A percentile compares a stretch with the other conserved stretches of the same genome.
phyloP scores from a whole-genome alignment of 202 grass and related monocot genomes.

The Schoenoplectus tabernaemontani region DNA sequence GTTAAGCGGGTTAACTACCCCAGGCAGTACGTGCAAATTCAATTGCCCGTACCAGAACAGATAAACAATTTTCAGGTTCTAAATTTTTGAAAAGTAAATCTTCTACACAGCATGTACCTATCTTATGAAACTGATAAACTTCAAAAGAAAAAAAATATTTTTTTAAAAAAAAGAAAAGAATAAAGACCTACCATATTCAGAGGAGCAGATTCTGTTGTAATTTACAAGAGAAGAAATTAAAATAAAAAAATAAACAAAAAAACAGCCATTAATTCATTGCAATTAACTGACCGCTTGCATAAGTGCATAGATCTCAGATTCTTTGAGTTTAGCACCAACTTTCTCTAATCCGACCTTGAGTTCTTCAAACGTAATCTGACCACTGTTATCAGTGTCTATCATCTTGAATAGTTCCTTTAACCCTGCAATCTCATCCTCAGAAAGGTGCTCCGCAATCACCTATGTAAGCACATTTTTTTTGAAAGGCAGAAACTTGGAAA shows the following conservation, averaged over 20 bases:
- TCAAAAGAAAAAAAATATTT: background rate
- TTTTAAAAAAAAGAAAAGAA: no score
- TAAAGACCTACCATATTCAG: background rate
- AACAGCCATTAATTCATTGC: background rate
- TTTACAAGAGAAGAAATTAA: no score
- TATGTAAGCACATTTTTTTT: slow-evolving; percentile 28
- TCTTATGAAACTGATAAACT: background rate
- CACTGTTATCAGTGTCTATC: slow-evolving; percentile 96
- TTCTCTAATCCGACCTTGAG: slow-evolving; percentile 77
- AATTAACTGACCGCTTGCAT: slow-evolving; percentile 78
- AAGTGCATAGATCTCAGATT: slow-evolving; percentile 82
- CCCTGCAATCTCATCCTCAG: slow-evolving; percentile 93
- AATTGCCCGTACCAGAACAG: no score
- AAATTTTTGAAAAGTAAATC: background rate
- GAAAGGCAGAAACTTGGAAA: background rate
- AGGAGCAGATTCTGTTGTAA: background rate
- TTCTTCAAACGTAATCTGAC: slow-evolving; percentile 90
- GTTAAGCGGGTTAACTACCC: no score
- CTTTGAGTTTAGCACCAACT: slow-evolving; percentile 76
- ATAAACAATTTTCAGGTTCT: background rate
- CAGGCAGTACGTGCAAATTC: no score
- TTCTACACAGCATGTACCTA: background rate
- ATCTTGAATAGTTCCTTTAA: slow-evolving; percentile 99
- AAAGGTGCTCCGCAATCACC: slow-evolving; percentile 91
- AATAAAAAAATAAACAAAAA: no score